phyloP scores from a whole-genome alignment of 345 rosid genomes.

The Barbarea vulgaris region DNA sequence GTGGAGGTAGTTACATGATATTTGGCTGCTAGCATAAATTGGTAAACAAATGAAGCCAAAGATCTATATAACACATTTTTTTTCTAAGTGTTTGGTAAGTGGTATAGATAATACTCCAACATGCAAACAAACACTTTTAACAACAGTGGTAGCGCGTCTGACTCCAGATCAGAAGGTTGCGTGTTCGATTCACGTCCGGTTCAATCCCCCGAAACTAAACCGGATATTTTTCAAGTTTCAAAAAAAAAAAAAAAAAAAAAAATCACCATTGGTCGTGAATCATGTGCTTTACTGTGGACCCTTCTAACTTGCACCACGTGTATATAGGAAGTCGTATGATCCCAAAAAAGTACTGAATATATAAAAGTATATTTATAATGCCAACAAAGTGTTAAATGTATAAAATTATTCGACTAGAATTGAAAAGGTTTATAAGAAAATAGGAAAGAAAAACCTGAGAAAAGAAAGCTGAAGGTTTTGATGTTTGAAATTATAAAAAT shows the following conservation, averaged over 20 bases:
- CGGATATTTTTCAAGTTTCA: background rate
- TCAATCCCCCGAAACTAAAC: constrained; percentile 12
- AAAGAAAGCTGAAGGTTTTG: too few species aligned
- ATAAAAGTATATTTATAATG: too few species aligned
- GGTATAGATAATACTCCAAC: background rate
- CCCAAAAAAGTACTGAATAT: too few species aligned
- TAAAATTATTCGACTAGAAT: too few species aligned
- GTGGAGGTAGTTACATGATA: background rate
- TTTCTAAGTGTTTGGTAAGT: background rate
- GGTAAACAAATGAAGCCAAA: background rate
- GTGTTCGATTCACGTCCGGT: constrained; percentile 96
- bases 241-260: too few species aligned
- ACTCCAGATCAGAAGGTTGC: constrained; percentile 99
- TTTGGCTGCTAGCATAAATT: background rate
- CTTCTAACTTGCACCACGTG: too few species aligned
- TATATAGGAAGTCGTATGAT: too few species aligned
- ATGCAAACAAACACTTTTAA: background rate
- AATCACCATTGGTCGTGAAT: background rate
- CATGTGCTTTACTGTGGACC: background rate
- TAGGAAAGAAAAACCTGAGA: too few species aligned
- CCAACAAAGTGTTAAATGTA: background rate
- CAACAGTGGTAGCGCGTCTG: constrained; percentile 99
- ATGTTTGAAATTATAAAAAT: too few species aligned
- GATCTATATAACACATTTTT: background rate
- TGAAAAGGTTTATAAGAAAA: too few species aligned